These are phyloP conservation scores for Diaporthe batatas DNA, from an alignment of 2,329 filamentous ascomycete genomes.

Conservation along the genomic window DNA sequence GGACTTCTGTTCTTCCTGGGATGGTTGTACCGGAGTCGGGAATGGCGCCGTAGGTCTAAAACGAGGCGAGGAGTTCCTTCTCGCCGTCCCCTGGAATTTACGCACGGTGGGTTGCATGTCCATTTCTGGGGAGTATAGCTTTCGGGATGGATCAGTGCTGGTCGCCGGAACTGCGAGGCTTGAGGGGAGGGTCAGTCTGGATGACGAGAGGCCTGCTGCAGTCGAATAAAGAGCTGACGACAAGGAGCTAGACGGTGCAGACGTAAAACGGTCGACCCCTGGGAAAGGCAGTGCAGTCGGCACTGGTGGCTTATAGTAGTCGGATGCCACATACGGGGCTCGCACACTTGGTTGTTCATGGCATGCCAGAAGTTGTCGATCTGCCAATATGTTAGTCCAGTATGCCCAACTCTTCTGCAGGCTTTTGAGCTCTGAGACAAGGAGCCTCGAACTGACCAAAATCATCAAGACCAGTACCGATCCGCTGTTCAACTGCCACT, in stretches of 20 bases:
- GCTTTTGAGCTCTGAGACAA: neutral
- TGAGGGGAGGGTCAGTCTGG: constrained; percentile 3
- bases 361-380: constrained; percentile 22
- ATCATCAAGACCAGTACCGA: neutral
- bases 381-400: constrained; percentile 1
- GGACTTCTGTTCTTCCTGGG: neutral
- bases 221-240: neutral
- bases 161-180: neutral
- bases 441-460: neutral
- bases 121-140: neutral
- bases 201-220: constrained; percentile 1
- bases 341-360: neutral
- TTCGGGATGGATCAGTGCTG: neutral
- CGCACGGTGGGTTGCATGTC: neutral
- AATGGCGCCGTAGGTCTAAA: neutral
- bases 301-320: neutral
- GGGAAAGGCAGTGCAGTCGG: neutral
- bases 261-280: neutral
- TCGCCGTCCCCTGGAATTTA: neutral
- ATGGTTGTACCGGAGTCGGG: neutral
- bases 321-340: neutral
- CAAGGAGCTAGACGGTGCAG: neutral
- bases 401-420: too few species aligned
- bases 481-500: neutral
- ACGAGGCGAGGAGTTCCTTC: neutral